These are phyloP conservation scores for Komagataea norvegica DNA, from an alignment of 1,139 yeast genomes.

Conservation along the genomic window DNA sequence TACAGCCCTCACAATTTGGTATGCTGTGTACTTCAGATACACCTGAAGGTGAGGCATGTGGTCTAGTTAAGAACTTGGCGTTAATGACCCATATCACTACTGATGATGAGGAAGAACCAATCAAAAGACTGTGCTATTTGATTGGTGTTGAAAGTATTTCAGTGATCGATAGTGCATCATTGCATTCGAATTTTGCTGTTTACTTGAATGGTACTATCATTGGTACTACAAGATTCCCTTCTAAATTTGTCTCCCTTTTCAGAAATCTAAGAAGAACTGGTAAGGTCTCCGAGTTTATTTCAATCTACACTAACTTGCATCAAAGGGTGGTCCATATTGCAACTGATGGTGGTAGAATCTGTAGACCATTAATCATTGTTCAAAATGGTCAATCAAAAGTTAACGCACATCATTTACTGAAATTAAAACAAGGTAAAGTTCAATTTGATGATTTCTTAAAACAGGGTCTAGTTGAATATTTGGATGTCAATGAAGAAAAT, in stretches of 20 bases:
- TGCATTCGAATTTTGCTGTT: constrained; percentile 80
- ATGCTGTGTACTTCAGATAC: constrained; percentile 99
- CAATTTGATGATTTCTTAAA: constrained; percentile 83
- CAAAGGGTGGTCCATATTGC: constrained; percentile 95
- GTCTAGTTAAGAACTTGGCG: constrained; percentile 92
- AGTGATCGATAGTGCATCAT: constrained; percentile 75
- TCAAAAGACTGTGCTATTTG: constrained; percentile 66
- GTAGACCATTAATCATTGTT: constrained; percentile 92
- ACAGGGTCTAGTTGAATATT: constrained; percentile 86
- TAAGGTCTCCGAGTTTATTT: constrained; percentile 81
- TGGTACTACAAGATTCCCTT: constrained; percentile 86
- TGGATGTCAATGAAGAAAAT: constrained; percentile 97
- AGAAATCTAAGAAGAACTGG: constrained; percentile 81
- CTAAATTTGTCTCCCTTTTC: constrained; percentile 71
- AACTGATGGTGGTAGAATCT: constrained; percentile 97
- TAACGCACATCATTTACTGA: constrained; percentile 58
- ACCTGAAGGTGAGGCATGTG: constrained; percentile 99
- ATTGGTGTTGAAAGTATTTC: constrained; percentile 89
- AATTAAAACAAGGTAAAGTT: constrained; percentile 64
- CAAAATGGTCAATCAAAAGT: constrained; percentile 69
- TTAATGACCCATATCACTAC: constrained; percentile 98
- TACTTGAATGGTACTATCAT: constrained; percentile 90
- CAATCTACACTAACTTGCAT: constrained; percentile 84
- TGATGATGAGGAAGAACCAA: constrained; percentile 93
- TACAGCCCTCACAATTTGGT: constrained; percentile 98